Evolutionary conservation across 2,329 filamentous ascomycete genomes (phyloP), one percentile per base, ranked within the genome.

Genomic region (Pleomassaria siparia): DNA sequence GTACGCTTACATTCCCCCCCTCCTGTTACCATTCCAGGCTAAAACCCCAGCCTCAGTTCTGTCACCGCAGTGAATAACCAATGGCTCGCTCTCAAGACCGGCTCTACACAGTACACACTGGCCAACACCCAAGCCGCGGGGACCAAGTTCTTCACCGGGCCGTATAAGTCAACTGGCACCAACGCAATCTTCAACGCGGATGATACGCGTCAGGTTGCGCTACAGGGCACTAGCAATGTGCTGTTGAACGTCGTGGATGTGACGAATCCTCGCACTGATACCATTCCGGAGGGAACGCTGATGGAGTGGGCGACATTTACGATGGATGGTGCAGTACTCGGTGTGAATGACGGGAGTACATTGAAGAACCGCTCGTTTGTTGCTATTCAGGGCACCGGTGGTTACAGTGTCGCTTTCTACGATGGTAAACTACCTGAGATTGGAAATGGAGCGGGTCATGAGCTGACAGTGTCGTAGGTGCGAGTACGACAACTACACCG

Each of bases 221-320:
- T 67, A 10, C 52, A 50, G 20, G 62, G 64, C 1, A 29, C 59
- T 0, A 54, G 51, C 37, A 56, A 60, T 12, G 41, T 49, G 9
- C 51, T 67, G 13, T 48, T 66, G 11, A 60, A 63, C 28, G 22
- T 62, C 21, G 49, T 63, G 13, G 63, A 65, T 41, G 54, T 59
- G 4, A 57, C 56, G 9, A 64, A 55, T 24, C 62, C 63, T 11
- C 53, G 40, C 16, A 44, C 40, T 2, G 47, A 35, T 15, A 57
- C 11, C 11, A 64, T 67, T 43, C 60, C 61, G 5, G 46, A 43
- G 12, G 60, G 64, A 13, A 53, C 58, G 40, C 32, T 60, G 43
- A 63, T 64, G 52, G 63, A 67, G 40, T 64, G 63, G 62, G 59
- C 54, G 13, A 63, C 61, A 1, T 67, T 67, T 44, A 64, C 62